Base-by-base conservation (phyloP, 2,329 filamentous ascomycete species). In the Fusarium lyarnte region DNA sequence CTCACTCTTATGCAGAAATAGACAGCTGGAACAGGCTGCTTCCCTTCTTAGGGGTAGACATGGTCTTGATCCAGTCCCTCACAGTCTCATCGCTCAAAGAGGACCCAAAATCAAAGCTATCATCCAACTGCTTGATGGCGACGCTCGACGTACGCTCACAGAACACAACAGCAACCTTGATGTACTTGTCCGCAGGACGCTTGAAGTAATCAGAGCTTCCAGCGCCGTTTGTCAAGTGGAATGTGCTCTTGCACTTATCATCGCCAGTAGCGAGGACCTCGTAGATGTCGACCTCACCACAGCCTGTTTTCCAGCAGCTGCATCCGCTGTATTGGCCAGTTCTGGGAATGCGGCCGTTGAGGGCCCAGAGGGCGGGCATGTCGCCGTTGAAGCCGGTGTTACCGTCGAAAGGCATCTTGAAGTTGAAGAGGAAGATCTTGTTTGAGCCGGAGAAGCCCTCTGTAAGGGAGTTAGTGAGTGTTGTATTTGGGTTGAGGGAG, bases 281-380 rank as follows among this genome's bases (percentile, higher is more conserved):
- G 76, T 92, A 90, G 59, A 94, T 86, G 77, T 95, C 93, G 69
- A 92, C 88, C 82, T 95, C 93, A 75, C 92, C 92, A 78, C 93
- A 94, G 41, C 89, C 76, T 78, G 82, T 85, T 17, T 81, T 81
- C 92, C 92, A 94, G 85, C 93, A 95, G 66, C 89, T 92, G 85
- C 93, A 95, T 5, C 82, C 82, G 70, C 86, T 86, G 83, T 94
- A 94, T 80, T 94, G 92, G 9, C 87, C 83, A 9, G 91, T 90
- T 67, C 90, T 90, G 31, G 92, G 89, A 69, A 95, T 93, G 67
- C 89, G 86, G 23, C 89, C 90, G 82, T 95, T 95, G 67, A 95
- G 87, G 54, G 91, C 84, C 93, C 93, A 95, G 80, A 92, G 87
- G 45, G 92, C 90, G 13, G 93, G 92, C 87, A 92, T 92, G 81